Evolutionary conservation across 805 yeast species (phyloP), one percentile per base, ranked within the genome.

Genomic region (Saccharomycopsis selenospora): DNA sequence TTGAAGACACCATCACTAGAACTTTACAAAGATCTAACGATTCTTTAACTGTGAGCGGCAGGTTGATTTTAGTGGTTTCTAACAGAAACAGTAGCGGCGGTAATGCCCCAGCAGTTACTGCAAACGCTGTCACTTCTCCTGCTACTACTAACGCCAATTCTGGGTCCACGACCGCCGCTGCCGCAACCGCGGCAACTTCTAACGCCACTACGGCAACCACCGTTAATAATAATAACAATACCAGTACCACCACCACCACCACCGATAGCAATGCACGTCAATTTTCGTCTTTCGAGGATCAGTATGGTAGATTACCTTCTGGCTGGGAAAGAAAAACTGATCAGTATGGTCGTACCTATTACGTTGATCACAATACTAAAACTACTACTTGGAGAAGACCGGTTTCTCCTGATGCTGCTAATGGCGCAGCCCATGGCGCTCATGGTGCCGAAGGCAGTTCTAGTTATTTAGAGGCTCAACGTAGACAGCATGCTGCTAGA

Each of bases 381-480:
- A 86, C 96, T 6, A 93, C 99, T 6, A 91, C 99, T n/a, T 93
- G 99, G 99, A 89, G 85, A 59, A 78, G 99, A 59, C 99, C 99
- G 26, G 81, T 93, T 2, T 64, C 81, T 55, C 91, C 84, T 47
- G 87, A 85, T 60, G 72, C 80, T 38, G 96, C 88, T 80, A 59
- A 62, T 74, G 50, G 81, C 76, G 53, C 76, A 75, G 46, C 62
- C 56, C 28, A 5, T 36, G 13, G 36, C 40, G 11, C 27, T 33
- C 20, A 11, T 23, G 38, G 17, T 14, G 67, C 51, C 70, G 77
- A 61, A 70, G 71, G 25, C 71, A 66, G 52, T 82, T 85, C 60
- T 82, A 75, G 59, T 76, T 75, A 23, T 13, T 84, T 93, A 3
- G 96, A 91, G 57, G 80, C 85, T 29, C 96, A 90, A 65, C 78